phyloP scores from a whole-genome alignment of 2,329 filamentous ascomycete species.

The Orbilia blumenaviensis region DNA sequence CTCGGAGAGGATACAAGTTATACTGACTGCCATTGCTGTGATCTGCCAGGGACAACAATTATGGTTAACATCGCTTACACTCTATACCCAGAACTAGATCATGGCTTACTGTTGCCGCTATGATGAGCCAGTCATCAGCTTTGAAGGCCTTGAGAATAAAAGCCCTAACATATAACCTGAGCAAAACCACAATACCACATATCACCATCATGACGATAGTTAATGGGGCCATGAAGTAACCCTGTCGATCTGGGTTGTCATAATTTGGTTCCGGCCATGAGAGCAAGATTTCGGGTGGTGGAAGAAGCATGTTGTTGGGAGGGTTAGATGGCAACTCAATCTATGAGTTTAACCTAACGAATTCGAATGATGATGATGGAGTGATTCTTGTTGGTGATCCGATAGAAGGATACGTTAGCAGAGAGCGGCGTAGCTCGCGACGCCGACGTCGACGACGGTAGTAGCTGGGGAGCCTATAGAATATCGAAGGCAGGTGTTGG shows the following conservation, averaged over 20 bases:
- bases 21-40: conserved; percentile 39
- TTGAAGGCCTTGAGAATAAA: conserved; percentile 60
- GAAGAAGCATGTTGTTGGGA: conserved; percentile 43
- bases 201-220: conserved; percentile 61
- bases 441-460: conserved; percentile 7
- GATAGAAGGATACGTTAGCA: neutral
- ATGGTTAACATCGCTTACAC: neutral
- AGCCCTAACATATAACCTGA: conserved; percentile 62
- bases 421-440: conserved; percentile 6
- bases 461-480: conserved; percentile 27
- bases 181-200: conserved; percentile 60
- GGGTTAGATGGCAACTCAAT: conserved; percentile 14
- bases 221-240: conserved; percentile 36
- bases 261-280: conserved; percentile 48
- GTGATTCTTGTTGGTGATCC: neutral
- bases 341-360: conserved; percentile 19
- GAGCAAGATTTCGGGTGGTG: conserved; percentile 17
- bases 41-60: conserved; percentile 12
- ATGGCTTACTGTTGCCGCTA: conserved; percentile 56
- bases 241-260: conserved; percentile 38
- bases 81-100: neutral
- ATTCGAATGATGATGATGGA: neutral
- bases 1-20: conserved; percentile 44
- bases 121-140: conserved; percentile 59
- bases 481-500: conserved; percentile 22